Evolutionary conservation across 306 rosid species (phyloP).

Genomic region (Acmispon strigosus): DNA sequence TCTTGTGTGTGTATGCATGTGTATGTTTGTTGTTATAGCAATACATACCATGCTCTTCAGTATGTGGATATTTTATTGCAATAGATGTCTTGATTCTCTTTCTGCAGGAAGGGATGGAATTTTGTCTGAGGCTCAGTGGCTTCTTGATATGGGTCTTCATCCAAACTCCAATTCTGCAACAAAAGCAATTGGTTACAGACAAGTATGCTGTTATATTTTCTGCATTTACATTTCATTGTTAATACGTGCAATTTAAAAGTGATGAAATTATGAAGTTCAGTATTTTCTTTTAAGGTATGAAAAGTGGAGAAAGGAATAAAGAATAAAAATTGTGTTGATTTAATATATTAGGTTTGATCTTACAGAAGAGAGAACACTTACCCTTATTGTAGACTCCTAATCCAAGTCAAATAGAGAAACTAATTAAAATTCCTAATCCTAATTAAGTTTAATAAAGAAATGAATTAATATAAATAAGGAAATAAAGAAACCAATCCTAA

Average conservation of each 20-base stretch:
- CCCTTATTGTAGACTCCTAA: too few species aligned
- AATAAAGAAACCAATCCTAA: too few species aligned
- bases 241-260: neutral
- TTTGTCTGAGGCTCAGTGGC: conserved; percentile 80
- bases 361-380: too few species aligned
- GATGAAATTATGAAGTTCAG: too few species aligned
- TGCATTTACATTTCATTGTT: conserved; percentile 7
- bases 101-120: conserved; percentile 62
- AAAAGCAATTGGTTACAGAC: conserved; percentile 87
- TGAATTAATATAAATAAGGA: too few species aligned
- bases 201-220: conserved; percentile 38
- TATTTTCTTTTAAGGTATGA: too few species aligned
- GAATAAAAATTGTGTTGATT: too few species aligned
- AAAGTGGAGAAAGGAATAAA: too few species aligned
- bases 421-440: too few species aligned
- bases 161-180: conserved; percentile 89
- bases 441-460: too few species aligned
- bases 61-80: neutral
- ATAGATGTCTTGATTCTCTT: conserved; percentile 12
- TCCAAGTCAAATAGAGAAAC: too few species aligned
- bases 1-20: neutral
- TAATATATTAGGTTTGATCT: too few species aligned
- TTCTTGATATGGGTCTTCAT: conserved; percentile 80
- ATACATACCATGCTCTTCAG: conserved; percentile 1
- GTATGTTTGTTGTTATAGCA: conserved; percentile 8